Base-by-base conservation (phyloP, 345 rosid genomes). In the Eucalyptus regnans region DNA sequence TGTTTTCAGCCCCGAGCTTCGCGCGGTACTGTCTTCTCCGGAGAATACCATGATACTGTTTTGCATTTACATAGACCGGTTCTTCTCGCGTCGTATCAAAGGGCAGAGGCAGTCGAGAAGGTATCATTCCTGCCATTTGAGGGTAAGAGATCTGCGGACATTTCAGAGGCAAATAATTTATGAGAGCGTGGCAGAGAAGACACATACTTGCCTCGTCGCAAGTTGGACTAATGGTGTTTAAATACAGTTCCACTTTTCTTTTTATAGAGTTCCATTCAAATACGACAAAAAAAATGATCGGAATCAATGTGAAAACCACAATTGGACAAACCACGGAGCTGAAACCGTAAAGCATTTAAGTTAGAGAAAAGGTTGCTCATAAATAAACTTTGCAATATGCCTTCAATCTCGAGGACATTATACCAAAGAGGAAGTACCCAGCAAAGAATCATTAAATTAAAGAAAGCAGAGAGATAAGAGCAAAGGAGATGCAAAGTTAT, bases 11-110 rank as follows among this genome's bases (percentile, higher is more conserved):
- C 92, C 95, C 97, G 16, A 95, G 98, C 94, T 93, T 96, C 37
- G 99, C 97, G 29, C 99, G 97, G 76, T 93, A 94, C 88, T 92
- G 92, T 90, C 99, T 93, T 87, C 99, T 93, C 94, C 98, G 94
- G 88, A 97, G 96, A 85, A 97, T 97, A 51, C 96, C 99, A 76
- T 87, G 93, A 91, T 96, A 97, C 87, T 97, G 98, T 91, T 97
- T 97, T 12, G 97, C 96, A 93, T 97, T 96, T 49, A 97, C 99
- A 90, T 90, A 94, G 86, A 95, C 93, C 48, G 97, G 98, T 90
- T 93, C 97, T 85, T 92, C 91, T 88, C 92, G 94, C 2, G 93
- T 89, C 56, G 92, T 88, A 68, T 93, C 94, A 89, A 88, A 92
- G 87, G 98, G 97, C 90, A 97, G 87, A 4, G 95, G 97, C 89